A percentile compares a stretch with the other conserved stretches of the same genome.
These are phyloP conservation scores for Harringtonia aguacate DNA, from an alignment of 2,329 filamentous ascomycete species.

Conservation along the genomic window DNA sequence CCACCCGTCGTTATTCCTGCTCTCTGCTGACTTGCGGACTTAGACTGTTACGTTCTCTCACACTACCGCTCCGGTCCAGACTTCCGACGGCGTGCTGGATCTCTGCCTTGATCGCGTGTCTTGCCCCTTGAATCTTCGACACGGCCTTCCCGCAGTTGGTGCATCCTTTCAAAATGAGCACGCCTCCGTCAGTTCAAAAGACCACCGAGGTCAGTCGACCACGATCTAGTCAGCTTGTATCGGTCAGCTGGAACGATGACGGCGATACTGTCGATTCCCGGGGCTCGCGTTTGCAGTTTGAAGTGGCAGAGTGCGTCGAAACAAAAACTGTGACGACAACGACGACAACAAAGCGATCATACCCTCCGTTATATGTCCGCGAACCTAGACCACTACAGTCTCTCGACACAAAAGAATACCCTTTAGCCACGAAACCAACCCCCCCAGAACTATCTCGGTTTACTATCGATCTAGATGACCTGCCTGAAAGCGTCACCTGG, in stretches of 20 bases:
- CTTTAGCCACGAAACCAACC: slow-evolving; percentile 72
- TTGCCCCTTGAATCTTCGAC: too few relatives aligned
- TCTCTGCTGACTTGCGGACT: too few relatives aligned
- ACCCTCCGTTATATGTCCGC: slow-evolving; percentile 73
- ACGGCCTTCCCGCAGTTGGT: background rate
- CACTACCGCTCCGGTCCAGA: too few relatives aligned
- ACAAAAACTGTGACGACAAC: slow-evolving; percentile 77
- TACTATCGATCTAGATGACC: slow-evolving; percentile 56
- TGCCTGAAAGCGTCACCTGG: slow-evolving; percentile 32
- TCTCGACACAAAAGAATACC: slow-evolving; percentile 83
- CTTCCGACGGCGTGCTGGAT: too few relatives aligned
- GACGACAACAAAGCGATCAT: slow-evolving; percentile 75
- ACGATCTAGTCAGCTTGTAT: slow-evolving; percentile 22
- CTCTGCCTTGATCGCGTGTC: too few relatives aligned
- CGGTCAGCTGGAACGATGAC: slow-evolving; percentile 22
- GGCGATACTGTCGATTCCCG: slow-evolving; percentile 14
- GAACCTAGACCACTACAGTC: slow-evolving; percentile 59
- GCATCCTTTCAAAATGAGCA: slow-evolving; percentile 5
- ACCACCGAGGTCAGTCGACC: slow-evolving; percentile 20
- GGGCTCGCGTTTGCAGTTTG: slow-evolving; percentile 34
- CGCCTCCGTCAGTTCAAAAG: slow-evolving; percentile 13
- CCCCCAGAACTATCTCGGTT: slow-evolving; percentile 70
- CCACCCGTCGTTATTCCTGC: too few relatives aligned
- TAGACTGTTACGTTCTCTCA: too few relatives aligned
- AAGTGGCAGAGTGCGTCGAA: slow-evolving; percentile 54